phyloP scores from a whole-genome alignment of 2,329 filamentous ascomycete species.

The Huntiella omanensis region DNA sequence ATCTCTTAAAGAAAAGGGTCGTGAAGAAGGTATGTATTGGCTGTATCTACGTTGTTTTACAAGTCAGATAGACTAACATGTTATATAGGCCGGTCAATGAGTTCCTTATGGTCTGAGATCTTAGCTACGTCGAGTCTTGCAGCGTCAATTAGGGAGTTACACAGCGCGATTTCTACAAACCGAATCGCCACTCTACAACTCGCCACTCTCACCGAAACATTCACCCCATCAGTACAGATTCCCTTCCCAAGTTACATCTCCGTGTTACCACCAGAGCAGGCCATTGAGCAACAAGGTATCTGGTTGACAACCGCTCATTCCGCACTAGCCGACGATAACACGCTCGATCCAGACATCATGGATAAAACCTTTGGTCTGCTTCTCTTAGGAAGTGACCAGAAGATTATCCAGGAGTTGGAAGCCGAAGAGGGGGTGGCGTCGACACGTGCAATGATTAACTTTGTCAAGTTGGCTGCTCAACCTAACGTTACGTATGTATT shows the following conservation, averaged over 20 bases:
- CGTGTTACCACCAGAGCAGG: conserved; percentile 50
- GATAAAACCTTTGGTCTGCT: conserved; percentile 78
- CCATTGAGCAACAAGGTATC: conserved; percentile 52
- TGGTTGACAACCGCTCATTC: conserved; percentile 79
- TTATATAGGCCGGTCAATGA: conserved; percentile 36
- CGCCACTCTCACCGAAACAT: conserved; percentile 37
- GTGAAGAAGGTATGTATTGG: conserved; percentile 38
- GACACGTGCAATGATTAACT: conserved; percentile 60
- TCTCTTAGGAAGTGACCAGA: conserved; percentile 64
- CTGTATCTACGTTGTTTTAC: background rate
- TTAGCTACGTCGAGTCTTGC: conserved; percentile 59
- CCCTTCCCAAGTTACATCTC: conserved; percentile 50
- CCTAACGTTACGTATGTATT: conserved; percentile 40
- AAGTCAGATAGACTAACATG: background rate
- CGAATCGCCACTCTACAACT: conserved; percentile 73
- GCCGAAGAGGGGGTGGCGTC: conserved; percentile 60
- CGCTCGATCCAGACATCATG: conserved; percentile 47
- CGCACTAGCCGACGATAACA: conserved; percentile 45
- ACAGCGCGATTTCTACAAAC: conserved; percentile 61
- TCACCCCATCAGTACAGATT: conserved; percentile 46
- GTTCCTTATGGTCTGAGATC: conserved; percentile 50
- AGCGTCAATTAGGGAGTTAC: conserved; percentile 64
- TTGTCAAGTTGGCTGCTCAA: conserved; percentile 50
- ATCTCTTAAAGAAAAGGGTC: conserved; percentile 61
- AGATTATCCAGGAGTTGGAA: conserved; percentile 55